Base-by-base conservation (phyloP, 1,284 basidiomycete genomes). In the Prillingera fragicola region DNA sequence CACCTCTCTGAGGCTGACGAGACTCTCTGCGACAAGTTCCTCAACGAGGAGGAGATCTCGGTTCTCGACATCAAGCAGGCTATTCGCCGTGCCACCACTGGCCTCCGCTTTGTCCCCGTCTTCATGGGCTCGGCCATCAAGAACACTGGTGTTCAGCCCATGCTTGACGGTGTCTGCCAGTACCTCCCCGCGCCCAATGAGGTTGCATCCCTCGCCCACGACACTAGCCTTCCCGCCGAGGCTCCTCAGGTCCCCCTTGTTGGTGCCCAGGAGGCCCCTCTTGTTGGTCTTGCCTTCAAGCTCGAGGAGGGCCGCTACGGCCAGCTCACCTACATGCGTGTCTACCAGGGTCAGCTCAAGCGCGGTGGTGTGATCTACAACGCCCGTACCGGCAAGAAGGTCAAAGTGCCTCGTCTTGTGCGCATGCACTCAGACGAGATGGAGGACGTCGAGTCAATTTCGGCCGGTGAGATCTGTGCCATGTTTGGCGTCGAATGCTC, bases 401-500 rank as follows among this genome's bases (percentile, higher is more conserved):
- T 97, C 74, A 97, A 98, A 74, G 88, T 98, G n/a, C 92, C 94
- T 8, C 80, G 94, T 37, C 75, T 99, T 52, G 95, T 97, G 48
- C 80, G 92, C 48, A 96, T 99, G 95, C 95, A 99, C 73, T 85
- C 84, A 67, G 89, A 98, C 63, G 94, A 98, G 73, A 97, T 98
- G 95, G 95, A 98, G 83, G 95, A 99, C 60, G 86, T 98, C 47
- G 85, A 94, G 34, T 80, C 81, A 28, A 87, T 99, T 57, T 89
- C 89, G 0, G 88, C 94, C n/a, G 95, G 95, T 44, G 95, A 99
- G 76, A 99, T 99, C 55, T 98, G 95, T 66, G 95, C 95, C 41
- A 97, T 96, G 74, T 99, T 99, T 59, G 95, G 95, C 63, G 91
- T 99, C 38, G 95, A 99, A 59, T 99, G 95, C 70, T 91, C 92